Base-by-base conservation (phyloP, 2,329 filamentous ascomycete genomes). In the Cytospora schulzeri region DNA sequence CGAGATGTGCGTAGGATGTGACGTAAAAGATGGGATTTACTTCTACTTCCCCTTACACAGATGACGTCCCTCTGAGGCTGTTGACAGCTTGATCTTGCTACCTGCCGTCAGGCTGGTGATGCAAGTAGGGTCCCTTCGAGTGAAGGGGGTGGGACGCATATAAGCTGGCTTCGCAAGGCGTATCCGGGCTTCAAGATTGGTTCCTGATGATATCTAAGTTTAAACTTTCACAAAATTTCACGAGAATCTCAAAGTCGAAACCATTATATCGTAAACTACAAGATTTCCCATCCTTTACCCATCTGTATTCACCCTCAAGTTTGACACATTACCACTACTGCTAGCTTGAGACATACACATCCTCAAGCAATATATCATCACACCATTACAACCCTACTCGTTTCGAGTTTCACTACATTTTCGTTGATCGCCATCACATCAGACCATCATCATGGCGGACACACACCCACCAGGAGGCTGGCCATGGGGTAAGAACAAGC, bases 401-500 rank as follows among this genome's bases (percentile, higher is more conserved):
- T 22, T 19, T 48, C 17, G 3, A 63, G 45, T 61, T 51, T 26
- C 24, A 54, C 17, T 8, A 60, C 45, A 14, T 29, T 38, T 1
- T 35, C 28, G 17, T 54, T 33, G 22, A 6, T 56, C 12, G 26
- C 26, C n/a, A 15, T 19, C 38, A 61, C 29, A 51, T 31, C 28
- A 60, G 22, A 66, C 6, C 17, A 52, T 52, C 60, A 66, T 28
- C 54, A 69, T 69, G 68, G 52, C 68, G 45, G 68, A 69, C 54
- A 59, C 61, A 28, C 62, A 66, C n/a, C 58, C 66, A 53, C 65
- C 66, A 52, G 68, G 68, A 66, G 68, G 59, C 28, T 69, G 68
- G 68, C 68, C 68, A 45, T 69, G 66, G 66, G 64, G 66, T 56
- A 69, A 69, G 66, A 65, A 63, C 56, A 68, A 67, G 59, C 52